Evolutionary conservation across 1,139 yeast species (phyloP), one percentile per base, ranked within the genome.

Genomic region (Suhomyces bribrorum): DNA sequence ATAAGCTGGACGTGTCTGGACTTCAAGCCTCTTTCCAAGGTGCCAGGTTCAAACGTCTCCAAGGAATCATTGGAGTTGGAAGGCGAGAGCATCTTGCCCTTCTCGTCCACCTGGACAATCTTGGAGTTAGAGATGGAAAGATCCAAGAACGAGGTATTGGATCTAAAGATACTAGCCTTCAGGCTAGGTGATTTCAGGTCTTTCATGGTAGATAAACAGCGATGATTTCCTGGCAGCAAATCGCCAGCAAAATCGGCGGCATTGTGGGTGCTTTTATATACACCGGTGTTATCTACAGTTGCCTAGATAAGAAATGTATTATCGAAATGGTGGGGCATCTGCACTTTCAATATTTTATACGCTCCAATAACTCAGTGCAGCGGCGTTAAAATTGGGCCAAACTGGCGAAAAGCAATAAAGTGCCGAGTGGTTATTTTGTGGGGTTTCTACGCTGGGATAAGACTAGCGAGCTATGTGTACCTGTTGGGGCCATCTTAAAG

Each of bases 1-100:
- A 67, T 57, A 43, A 67, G 58, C 42, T 61, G 68, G 17, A 64
- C 66, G 41, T 66, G 72, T 49, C 73, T 58, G 20, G 66, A 52
- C 49, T 65, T 64, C 36, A 68, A 52, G 4, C 72, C 73, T 53
- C 71, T 56, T 30, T 63, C 61, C 43, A 66, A 60, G 12, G 49
- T 32, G 16, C 52, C 46, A 3, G 41, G 49, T 16, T 51, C 48
- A 28, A 49, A 52, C 3, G 53, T 46, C 33, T 51, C 56, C 15
- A 40, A 41, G 15, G 56, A 45, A 14, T 42, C 48, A 7, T 40
- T 31, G 15, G 64, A 58, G 43, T 54, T 51, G 33, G 53, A 44
- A 7, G 61, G 54, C 9, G 62, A 54, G 17, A 60, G 36, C 7
- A 54, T 44, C 43, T 57, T 57, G 8, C 67, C 69, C 24, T 56